Conservation (phyloP, 2,329 filamentous ascomycete species). For the Ophiostoma novo-ulmi region DNA sequence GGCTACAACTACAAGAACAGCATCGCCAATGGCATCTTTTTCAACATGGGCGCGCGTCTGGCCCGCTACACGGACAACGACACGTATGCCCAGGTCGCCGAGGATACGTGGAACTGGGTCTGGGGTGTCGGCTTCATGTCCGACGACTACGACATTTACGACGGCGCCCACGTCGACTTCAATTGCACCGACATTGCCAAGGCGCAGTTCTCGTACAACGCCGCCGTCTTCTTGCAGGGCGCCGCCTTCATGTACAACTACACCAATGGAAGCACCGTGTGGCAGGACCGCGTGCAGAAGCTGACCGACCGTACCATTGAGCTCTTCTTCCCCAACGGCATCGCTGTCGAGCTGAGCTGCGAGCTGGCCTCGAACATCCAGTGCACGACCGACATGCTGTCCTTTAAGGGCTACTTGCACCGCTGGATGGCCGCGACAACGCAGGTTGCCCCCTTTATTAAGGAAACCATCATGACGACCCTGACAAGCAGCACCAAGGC, state of each 20-base stretch:
- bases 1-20: slow-evolving; percentile 67
- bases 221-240: slow-evolving; percentile 27
- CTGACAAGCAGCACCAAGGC: slow-evolving; percentile 53
- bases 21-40: slow-evolving; percentile 48
- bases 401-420: slow-evolving; percentile 68
- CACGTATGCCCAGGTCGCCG: slow-evolving; percentile 73
- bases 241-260: slow-evolving; percentile 30
- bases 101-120: slow-evolving; percentile 69
- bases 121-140: slow-evolving; percentile 53
- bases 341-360: slow-evolving; percentile 64
- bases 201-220: slow-evolving; percentile 29
- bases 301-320: slow-evolving; percentile 48
- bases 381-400: slow-evolving; percentile 67
- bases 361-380: slow-evolving; percentile 42
- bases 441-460: slow-evolving; percentile 57
- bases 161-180: slow-evolving; percentile 52
- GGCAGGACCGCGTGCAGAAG: slow-evolving; percentile 52
- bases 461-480: slow-evolving; percentile 50
- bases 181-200: slow-evolving; percentile 52
- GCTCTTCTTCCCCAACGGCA: slow-evolving; percentile 53
- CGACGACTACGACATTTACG: slow-evolving; percentile 53
- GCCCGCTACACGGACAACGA: slow-evolving; percentile 69
- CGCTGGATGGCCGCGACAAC: slow-evolving; percentile 59
- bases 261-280: slow-evolving; percentile 48
- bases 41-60: slow-evolving; percentile 54